Conservation (phyloP, 2,329 filamentous ascomycete genomes). For the Delphinella strobiligena region DNA sequence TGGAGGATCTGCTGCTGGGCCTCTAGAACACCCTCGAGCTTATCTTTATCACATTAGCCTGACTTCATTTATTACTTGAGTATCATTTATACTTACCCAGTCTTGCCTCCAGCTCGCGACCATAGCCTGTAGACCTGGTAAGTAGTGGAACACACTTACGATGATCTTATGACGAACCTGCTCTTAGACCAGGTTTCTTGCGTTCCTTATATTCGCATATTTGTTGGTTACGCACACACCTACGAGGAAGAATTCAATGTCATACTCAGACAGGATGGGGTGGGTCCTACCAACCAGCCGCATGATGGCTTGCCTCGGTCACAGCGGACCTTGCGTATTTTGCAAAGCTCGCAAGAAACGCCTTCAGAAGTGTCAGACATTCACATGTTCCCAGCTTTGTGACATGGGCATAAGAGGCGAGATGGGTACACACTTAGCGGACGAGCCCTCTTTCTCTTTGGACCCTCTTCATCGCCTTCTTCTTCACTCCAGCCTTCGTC, state of each 20-base stretch:
- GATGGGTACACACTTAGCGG: slow-evolving; percentile 39
- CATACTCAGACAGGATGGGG: background rate
- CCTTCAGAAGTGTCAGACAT: slow-evolving; percentile 11
- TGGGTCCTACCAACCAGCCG: slow-evolving; percentile 38
- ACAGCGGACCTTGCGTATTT: slow-evolving; percentile 60
- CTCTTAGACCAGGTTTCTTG: slow-evolving; percentile 53
- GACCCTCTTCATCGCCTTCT: slow-evolving; percentile 23
- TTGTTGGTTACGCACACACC: slow-evolving; percentile 52
- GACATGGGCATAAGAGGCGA: background rate
- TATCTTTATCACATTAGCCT: slow-evolving; percentile 22
- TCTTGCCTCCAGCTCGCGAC: slow-evolving; percentile 49
- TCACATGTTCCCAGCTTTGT: background rate
- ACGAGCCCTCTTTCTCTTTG: slow-evolving; percentile 28
- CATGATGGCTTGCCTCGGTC: slow-evolving; percentile 67
- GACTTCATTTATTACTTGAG: background rate
- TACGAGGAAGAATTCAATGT: background rate
- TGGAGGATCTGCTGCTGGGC: slow-evolving; percentile 35
- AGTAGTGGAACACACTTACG: background rate
- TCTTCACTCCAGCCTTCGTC: slow-evolving; percentile 28
- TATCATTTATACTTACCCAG: slow-evolving; percentile 32
- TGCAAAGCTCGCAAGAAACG: slow-evolving; percentile 60
- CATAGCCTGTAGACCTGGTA: slow-evolving; percentile 29
- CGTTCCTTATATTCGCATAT: slow-evolving; percentile 57
- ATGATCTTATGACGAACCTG: slow-evolving; percentile 30
- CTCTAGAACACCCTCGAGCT: slow-evolving; percentile 32